These are phyloP conservation scores for Carex arenaria DNA, from an alignment of 202 grass and related monocot species.

Conservation along the genomic window DNA sequence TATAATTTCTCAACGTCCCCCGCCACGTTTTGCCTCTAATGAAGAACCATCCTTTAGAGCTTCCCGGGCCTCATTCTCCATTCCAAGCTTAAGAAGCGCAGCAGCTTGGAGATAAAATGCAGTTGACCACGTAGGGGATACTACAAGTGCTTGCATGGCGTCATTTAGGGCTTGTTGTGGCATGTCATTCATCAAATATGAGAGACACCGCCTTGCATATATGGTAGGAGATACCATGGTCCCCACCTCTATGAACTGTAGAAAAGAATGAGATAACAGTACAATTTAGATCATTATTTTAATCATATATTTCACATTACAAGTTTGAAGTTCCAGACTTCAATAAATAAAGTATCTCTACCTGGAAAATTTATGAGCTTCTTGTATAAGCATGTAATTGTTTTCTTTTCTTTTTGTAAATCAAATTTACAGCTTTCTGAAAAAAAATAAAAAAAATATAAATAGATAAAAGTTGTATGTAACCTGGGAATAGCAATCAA, in stretches of 20 bases:
- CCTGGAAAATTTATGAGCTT: background rate
- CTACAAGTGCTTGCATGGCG: conserved; percentile 81
- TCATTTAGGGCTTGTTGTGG: conserved; percentile 77
- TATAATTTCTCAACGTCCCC: conserved; percentile 3
- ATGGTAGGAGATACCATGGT: conserved; percentile 97
- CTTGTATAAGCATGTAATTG: background rate
- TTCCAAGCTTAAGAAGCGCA: conserved; percentile 58
- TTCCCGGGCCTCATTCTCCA: conserved; percentile 96
- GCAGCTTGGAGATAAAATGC: conserved; percentile 94
- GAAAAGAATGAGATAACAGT: conserved; percentile 14
- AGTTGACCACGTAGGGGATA: conserved; percentile 79
- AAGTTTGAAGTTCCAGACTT: background rate
- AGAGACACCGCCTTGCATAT: conserved; percentile 81
- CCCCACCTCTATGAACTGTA: conserved; percentile 98
- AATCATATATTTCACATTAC: background rate
- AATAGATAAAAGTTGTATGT: conserved; percentile 13
- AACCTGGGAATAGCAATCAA: conserved; percentile 91
- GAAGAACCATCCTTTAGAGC: conserved; percentile 76
- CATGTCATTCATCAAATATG: conserved; percentile 84
- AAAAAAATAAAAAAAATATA: background rate
- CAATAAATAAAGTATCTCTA: background rate
- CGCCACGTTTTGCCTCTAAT: conserved; percentile 51
- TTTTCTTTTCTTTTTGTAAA: background rate
- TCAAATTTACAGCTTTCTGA: background rate
- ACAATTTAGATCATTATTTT: conserved; percentile 17